These are phyloP conservation scores for Colletotrichum coccodes DNA, from an alignment of 2,329 filamentous ascomycete species.

Conservation along the genomic window DNA sequence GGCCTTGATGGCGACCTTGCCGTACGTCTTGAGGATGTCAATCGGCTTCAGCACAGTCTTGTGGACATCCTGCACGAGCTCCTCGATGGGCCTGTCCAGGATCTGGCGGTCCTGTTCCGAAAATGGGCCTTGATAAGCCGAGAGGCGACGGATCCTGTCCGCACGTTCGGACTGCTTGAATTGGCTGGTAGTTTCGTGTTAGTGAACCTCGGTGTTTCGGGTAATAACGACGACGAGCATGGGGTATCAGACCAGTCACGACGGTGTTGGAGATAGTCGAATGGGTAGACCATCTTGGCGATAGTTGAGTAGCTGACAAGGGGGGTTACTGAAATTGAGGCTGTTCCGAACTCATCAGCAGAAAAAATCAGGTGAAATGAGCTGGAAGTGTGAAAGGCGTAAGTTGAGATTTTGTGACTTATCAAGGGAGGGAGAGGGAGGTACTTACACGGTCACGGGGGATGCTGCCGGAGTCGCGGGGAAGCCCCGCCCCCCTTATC, in stretches of 20 bases:
- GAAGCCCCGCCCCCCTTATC: slow-evolving; percentile 31
- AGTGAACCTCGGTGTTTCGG: slow-evolving; percentile 35
- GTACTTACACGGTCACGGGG: slow-evolving; percentile 30
- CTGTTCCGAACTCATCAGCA: background rate
- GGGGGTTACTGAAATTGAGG: background rate
- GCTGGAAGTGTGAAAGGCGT: background rate
- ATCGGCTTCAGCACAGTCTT: slow-evolving; percentile 71
- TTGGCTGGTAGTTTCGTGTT: slow-evolving; percentile 61
- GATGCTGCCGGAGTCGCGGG: slow-evolving; percentile 22
- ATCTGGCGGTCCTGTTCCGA: slow-evolving; percentile 72
- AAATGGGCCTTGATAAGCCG: slow-evolving; percentile 73
- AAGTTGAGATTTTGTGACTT: background rate
- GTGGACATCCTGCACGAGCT: slow-evolving; percentile 83
- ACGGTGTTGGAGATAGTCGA: slow-evolving; percentile 75
- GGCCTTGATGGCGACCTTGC: slow-evolving; percentile 84
- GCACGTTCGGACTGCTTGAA: slow-evolving; percentile 83
- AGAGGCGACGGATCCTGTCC: slow-evolving; percentile 74
- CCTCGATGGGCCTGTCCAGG: slow-evolving; percentile 78
- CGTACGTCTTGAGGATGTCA: slow-evolving; percentile 85
- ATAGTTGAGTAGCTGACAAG: background rate
- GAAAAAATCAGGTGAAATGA: background rate
- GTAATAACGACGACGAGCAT: background rate
- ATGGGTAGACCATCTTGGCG: slow-evolving; percentile 36
- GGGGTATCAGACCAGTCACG: slow-evolving; percentile 70
- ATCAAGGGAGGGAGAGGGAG: slow-evolving; percentile 6